These are phyloP conservation scores for Neoboletus brunneissimus DNA, from an alignment of 768 basidiomycete genomes.

Conservation along the genomic window DNA sequence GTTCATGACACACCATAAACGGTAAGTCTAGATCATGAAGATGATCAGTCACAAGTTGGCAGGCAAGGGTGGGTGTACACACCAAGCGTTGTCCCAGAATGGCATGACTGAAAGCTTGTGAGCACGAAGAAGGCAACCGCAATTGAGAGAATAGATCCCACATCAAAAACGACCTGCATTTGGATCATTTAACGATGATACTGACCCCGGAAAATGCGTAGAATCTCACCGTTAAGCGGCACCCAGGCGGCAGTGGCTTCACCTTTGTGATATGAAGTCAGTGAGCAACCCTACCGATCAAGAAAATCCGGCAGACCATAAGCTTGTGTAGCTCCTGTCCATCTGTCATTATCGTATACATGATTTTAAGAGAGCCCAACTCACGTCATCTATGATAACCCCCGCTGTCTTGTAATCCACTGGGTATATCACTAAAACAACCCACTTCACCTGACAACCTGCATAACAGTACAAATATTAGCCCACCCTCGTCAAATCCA, in stretches of 20 bases:
- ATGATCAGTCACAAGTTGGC: not conserved
- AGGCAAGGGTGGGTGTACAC: not conserved
- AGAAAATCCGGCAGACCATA: constrained; percentile 30
- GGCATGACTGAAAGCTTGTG: constrained; percentile 37
- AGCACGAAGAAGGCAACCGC: not conserved
- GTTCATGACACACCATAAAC: constrained; percentile 23
- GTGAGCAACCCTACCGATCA: not conserved
- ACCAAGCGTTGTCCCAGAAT: constrained; percentile 51
- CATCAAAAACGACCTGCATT: constrained; percentile 45
- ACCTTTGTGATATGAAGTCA: constrained; percentile 31
- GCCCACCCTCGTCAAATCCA: constrained; percentile 72
- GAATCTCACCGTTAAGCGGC: constrained; percentile 53
- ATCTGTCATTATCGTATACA: not conserved
- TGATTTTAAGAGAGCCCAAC: constrained; percentile 17
- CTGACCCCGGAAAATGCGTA: not conserved
- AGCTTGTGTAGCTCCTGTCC: constrained; percentile 41
- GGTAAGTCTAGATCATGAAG: constrained; percentile 20
- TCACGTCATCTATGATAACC: constrained; percentile 75
- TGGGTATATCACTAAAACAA: constrained; percentile 75
- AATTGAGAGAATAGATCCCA: constrained; percentile 27
- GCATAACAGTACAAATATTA: not conserved
- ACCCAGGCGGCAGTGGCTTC: constrained; percentile 58
- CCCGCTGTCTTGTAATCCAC: constrained; percentile 77
- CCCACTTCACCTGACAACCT: not conserved
- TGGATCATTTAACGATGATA: not conserved